phyloP scores from a whole-genome alignment of 2,329 filamentous ascomycete genomes.

The Fusarium avenaceum region DNA sequence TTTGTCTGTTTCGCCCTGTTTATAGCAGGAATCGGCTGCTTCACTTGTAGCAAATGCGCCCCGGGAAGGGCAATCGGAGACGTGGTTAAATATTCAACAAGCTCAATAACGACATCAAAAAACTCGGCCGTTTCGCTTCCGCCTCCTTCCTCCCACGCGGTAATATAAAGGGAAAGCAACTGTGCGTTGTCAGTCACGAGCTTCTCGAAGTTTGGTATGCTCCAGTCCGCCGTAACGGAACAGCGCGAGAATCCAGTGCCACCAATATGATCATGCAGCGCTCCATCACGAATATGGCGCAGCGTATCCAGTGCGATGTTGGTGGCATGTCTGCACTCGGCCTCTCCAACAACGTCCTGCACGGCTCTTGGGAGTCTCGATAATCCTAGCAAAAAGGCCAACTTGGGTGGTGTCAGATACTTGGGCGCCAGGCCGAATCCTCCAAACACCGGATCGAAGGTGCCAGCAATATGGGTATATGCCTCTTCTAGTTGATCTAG shows the following conservation, averaged over 20 bases:
- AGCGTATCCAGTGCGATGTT: constrained; percentile 87
- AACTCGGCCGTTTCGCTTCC: constrained; percentile 75
- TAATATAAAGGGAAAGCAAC: constrained; percentile 84
- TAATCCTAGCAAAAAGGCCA: constrained; percentile 84
- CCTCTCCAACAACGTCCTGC: constrained; percentile 86
- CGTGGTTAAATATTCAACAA: constrained; percentile 87
- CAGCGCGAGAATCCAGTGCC: constrained; percentile 75
- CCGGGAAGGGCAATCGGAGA: constrained; percentile 73
- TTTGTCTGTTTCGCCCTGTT: constrained; percentile 81
- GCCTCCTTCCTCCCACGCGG: constrained; percentile 78
- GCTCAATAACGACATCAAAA: constrained; percentile 81
- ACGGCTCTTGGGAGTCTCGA: constrained; percentile 79
- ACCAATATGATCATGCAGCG: constrained; percentile 68
- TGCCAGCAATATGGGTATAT: constrained; percentile 80
- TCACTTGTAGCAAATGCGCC: constrained; percentile 91
- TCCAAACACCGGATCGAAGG: constrained; percentile 83
- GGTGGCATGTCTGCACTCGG: constrained; percentile 79
- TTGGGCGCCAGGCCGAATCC: constrained; percentile 89
- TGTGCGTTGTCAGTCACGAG: constrained; percentile 95
- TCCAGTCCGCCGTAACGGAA: constrained; percentile 93
- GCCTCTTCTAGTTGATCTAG: constrained; percentile 93
- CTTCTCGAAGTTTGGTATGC: constrained; percentile 96
- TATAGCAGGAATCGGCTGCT: constrained; percentile 86
- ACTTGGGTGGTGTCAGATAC: constrained; percentile 88
- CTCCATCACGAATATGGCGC: constrained; percentile 74